Evolutionary conservation across 345 rosid species (phyloP).

Genomic region (Conringia planisiliqua): DNA sequence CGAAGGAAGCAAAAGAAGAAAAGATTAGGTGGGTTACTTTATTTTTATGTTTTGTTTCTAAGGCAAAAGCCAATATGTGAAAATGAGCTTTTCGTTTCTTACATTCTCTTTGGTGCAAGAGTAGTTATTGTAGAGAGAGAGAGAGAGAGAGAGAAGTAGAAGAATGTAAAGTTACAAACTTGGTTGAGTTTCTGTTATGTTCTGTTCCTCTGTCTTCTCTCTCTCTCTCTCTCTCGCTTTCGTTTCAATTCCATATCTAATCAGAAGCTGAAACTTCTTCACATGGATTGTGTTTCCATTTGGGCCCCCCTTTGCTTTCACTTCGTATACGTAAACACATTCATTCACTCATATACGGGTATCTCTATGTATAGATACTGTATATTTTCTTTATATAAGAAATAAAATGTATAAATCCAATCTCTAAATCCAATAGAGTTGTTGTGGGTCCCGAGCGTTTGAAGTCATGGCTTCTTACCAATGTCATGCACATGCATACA

Average conservation of each 20-base stretch:
- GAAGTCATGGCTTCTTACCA: conserved; percentile 15
- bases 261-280: conserved; percentile 35
- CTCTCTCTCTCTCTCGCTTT: conserved; percentile 33
- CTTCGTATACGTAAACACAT: conserved; percentile 16
- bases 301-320: conserved; percentile 25
- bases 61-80: conserved; percentile 19
- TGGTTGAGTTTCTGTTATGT: conserved; percentile 36
- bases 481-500: conserved; percentile 35
- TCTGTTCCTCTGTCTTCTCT: conserved; percentile 27
- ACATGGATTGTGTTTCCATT: conserved; percentile 33
- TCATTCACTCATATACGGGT: not conserved
- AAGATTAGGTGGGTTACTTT: conserved; percentile 19
- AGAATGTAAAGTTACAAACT: conserved; percentile 32
- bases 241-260: conserved; percentile 25
- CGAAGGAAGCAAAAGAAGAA: not conserved
- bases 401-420: not conserved
- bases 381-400: not conserved
- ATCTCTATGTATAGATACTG: conserved; percentile 2
- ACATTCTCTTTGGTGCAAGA: conserved; percentile 35
- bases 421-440: conserved; percentile 1
- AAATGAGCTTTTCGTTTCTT: conserved; percentile 21
- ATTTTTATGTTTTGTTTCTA: conserved; percentile 17
- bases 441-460: conserved; percentile 16
- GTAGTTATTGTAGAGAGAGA: conserved; percentile 14
- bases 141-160: conserved; percentile 10